phyloP scores from a whole-genome alignment of 1,284 basidiomycete genomes.

The Marasmius oreades region DNA sequence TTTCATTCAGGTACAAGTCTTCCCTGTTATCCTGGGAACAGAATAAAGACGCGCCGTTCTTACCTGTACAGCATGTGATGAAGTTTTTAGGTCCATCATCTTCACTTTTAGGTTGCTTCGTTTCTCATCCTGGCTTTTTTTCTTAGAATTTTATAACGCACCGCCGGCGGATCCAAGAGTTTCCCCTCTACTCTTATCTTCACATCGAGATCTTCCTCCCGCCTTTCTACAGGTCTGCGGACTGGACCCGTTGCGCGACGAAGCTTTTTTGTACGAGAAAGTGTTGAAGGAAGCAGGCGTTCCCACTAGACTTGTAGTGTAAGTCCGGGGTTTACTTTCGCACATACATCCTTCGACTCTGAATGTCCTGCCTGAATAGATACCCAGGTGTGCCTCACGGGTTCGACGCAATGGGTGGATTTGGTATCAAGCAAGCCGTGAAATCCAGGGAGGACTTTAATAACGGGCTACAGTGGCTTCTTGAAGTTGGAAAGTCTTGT shows the following conservation, averaged over 20 bases:
- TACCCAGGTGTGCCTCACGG: constrained; percentile 13
- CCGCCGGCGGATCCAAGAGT: constrained; percentile 5
- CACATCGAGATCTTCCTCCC: constrained; percentile 9
- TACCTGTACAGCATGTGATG: neutral
- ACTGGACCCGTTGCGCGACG: constrained; percentile 13
- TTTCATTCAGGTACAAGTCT: constrained; percentile 8
- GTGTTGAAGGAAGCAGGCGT: constrained; percentile 7
- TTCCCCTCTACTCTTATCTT: constrained; percentile 10
- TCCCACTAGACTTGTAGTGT: constrained; percentile 12
- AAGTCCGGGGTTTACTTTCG: too few relatives aligned
- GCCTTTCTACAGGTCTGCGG: constrained; percentile 12
- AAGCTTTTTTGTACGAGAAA: constrained; percentile 14
- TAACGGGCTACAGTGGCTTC: constrained; percentile 11
- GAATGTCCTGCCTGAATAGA: too few relatives aligned
- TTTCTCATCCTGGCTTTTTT: neutral
- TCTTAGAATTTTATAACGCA: neutral
- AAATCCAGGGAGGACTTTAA: constrained; percentile 8
- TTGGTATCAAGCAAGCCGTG: neutral
- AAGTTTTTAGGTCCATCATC: neutral
- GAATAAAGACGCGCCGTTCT: constrained; percentile 11
- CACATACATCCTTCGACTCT: too few relatives aligned
- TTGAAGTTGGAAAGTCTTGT: neutral
- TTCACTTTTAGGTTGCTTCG: too few relatives aligned
- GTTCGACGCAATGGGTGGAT: neutral
- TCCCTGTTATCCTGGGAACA: constrained; percentile 10